Evolutionary conservation across 495 filamentous ascomycete species (phyloP).

Genomic region (Daldinia caldariorum): DNA sequence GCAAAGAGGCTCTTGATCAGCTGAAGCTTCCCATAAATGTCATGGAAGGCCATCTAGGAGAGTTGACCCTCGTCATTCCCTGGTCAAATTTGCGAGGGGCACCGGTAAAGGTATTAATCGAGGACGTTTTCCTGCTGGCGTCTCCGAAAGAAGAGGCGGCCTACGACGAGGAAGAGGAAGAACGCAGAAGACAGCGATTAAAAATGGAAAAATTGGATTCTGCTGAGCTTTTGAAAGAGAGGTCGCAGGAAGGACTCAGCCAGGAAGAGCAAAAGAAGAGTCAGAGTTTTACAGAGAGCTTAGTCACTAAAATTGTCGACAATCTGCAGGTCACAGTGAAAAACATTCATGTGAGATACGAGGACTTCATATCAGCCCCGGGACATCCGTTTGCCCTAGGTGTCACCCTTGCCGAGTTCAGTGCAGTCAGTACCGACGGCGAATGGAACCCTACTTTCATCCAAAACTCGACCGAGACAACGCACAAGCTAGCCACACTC

Average conservation of each 20-base stretch:
- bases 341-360: conserved; percentile 97
- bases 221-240: conserved; percentile 90
- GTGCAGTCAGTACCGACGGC: conserved; percentile 92
- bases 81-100: conserved; percentile 96
- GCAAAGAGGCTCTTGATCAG: conserved; percentile 94
- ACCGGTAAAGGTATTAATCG: conserved; percentile 91
- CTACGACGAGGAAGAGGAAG: conserved; percentile 93
- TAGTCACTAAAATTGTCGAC: conserved; percentile 95
- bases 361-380: conserved; percentile 94
- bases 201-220: conserved; percentile 99
- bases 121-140: conserved; percentile 94
- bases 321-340: conserved; percentile 97
- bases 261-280: conserved; percentile 93
- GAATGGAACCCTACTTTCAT: conserved; percentile 96
- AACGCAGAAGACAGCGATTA: conserved; percentile 77
- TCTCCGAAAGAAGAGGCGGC: conserved; percentile 93
- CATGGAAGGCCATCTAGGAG: conserved; percentile 90
- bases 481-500: conserved; percentile 90
- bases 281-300: conserved; percentile 93
- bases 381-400: conserved; percentile 95
- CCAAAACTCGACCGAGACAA: conserved; percentile 79
- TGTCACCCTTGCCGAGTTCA: conserved; percentile 91
- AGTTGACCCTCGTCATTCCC: conserved; percentile 89
- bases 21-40: conserved; percentile 95
- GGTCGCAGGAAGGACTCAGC: conserved; percentile 90